These are phyloP conservation scores for Penicillium herquei DNA, from an alignment of 495 filamentous ascomycete genomes.

Conservation along the genomic window DNA sequence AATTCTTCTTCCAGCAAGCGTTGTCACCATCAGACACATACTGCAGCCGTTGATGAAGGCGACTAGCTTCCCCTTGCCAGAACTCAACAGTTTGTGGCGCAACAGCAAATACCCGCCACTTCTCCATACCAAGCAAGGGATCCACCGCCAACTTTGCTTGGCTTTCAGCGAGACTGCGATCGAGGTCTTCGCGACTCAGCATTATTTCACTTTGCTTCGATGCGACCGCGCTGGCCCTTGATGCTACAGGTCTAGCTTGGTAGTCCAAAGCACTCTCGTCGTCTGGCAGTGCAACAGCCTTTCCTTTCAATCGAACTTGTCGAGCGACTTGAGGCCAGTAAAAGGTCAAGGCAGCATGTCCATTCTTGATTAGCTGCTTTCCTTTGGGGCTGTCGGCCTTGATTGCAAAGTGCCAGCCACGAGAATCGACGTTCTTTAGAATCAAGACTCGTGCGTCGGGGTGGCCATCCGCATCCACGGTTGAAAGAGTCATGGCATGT, in stretches of 20 bases:
- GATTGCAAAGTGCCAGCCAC: conserved; percentile 20
- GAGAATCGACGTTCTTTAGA: conserved; percentile 18
- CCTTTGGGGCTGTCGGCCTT: conserved; percentile 18
- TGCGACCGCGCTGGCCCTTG: conserved; percentile 11
- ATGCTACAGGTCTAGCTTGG: conserved; percentile 7
- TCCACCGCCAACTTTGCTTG: not conserved
- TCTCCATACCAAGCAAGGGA: not conserved
- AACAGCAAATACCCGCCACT: conserved; percentile 38
- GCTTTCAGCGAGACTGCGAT: not conserved
- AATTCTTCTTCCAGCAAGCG: conserved; percentile 35
- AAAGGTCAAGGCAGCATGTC: conserved; percentile 12
- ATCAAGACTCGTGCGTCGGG: conserved; percentile 20
- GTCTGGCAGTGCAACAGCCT: conserved; percentile 3
- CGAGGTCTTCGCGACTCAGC: not conserved
- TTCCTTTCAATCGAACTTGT: conserved; percentile 13
- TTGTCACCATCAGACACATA: conserved; percentile 61
- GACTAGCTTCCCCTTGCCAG: conserved; percentile 86
- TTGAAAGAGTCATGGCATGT: conserved; percentile 21
- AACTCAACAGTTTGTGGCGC: conserved; percentile 86
- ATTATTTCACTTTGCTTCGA: conserved; percentile 18
- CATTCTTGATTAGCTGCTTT: conserved; percentile 5
- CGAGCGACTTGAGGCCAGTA: conserved; percentile 19
- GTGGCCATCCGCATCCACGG: conserved; percentile 15
- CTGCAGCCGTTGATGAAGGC: conserved; percentile 88
- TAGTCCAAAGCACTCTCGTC: conserved; percentile 13